Conservation (phyloP, 2,329 filamentous ascomycete species). For the Fusarium redolens region DNA sequence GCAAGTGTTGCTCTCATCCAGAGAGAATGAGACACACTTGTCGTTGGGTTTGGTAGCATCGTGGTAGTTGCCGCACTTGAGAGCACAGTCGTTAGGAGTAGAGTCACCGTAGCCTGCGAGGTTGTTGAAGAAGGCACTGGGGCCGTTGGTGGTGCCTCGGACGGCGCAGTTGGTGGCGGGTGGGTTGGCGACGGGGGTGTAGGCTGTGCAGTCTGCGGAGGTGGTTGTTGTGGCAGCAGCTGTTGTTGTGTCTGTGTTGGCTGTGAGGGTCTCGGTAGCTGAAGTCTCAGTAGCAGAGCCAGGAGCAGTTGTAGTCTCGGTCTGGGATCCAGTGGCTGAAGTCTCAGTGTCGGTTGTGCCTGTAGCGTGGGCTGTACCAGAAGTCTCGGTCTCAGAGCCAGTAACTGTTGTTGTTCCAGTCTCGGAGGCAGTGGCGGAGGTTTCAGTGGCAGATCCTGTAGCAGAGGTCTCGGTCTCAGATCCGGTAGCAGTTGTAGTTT, state of each 20-base stretch:
- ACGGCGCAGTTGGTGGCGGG: background rate
- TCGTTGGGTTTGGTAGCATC: background rate
- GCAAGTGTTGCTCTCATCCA: background rate
- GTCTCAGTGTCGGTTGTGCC: background rate
- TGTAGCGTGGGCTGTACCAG: background rate
- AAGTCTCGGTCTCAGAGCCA: background rate
- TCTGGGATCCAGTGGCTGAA: background rate
- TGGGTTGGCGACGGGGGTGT: background rate
- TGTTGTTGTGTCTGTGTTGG: background rate
- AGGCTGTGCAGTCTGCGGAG: background rate
- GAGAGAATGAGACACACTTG: background rate
- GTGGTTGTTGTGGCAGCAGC: background rate
- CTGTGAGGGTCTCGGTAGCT: background rate
- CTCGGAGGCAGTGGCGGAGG: background rate
- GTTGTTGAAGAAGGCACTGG: background rate
- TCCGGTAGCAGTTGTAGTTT: background rate
- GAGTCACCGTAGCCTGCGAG: fast-evolving
- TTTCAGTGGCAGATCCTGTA: background rate
- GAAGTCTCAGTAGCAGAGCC: background rate
- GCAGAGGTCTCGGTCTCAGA: background rate
- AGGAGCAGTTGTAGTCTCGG: background rate
- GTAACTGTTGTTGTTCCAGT: background rate
- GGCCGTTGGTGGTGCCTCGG: background rate
- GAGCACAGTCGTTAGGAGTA: background rate
- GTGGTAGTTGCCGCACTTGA: background rate